Evolutionary conservation across 176 grass and related monocot genomes (phyloP), one percentile per base, ranked within the genome.

Genomic region (Musa itinerans): DNA sequence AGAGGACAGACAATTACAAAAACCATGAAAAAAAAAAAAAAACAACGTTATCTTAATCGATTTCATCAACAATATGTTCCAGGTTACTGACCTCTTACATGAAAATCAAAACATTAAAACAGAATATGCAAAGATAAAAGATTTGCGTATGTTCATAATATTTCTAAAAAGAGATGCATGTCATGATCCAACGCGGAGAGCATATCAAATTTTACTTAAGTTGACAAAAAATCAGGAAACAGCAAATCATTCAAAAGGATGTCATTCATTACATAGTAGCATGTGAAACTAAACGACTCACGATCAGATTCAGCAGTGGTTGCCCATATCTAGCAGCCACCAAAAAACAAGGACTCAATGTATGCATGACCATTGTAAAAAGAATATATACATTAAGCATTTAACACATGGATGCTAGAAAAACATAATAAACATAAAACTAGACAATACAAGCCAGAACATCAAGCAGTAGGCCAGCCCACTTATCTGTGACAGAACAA

Each of bases 1-100:
- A 86, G 8, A 49, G 29, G 52, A 58, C 29, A 81, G 56, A 20
- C 17, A 76, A 8, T 34, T 50, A 71, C 19, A 74, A 52, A 59
- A 59, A 59, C 2, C 0, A 19, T 16, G 12, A 19, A 59, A 59
- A 59, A 1, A 59, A 16, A 59, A 3, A 20, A 8, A 29, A 3
- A 24, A 24, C 24, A 24, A 29, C 3, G 29, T 3, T 29, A 29
- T 29, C 2, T 29, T 29, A 29, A 29, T 29, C 29, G 2, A 2
- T 29, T 29, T 29, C 29, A 29, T 59, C n/a, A 59, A 3, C 16
- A 59, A 17, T 17, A 3, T 15, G 16, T 56, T 3, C 10, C 13
- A 3, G 54, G 54, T 16, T 16, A 29, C 54, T 15, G 1, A 15
- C 54, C 16, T 56, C 3, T 56, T 17, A 11, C 54, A 56, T 56